phyloP scores from a whole-genome alignment of 176 grass and related monocot species.

The Poa pratensis region DNA sequence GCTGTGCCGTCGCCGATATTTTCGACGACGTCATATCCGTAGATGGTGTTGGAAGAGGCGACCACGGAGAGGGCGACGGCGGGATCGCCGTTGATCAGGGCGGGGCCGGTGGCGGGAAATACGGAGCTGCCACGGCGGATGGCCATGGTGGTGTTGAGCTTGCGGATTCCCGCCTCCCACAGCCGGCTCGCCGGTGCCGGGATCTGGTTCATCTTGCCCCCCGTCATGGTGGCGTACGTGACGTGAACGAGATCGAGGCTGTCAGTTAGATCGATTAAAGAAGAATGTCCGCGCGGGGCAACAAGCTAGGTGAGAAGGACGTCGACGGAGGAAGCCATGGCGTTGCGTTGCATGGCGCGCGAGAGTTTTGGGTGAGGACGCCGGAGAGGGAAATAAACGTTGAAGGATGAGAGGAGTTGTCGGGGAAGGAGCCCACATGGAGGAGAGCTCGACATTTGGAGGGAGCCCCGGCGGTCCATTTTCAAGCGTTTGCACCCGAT shows the following conservation, averaged over 20 bases:
- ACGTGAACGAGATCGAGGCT: neutral
- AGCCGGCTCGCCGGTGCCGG: slow-evolving; percentile 51
- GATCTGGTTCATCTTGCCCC: slow-evolving; percentile 50
- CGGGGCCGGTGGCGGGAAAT: neutral
- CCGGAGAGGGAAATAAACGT: slow-evolving; percentile 29
- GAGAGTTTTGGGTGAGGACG: slow-evolving; percentile 7
- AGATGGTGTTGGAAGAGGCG: slow-evolving; percentile 50
- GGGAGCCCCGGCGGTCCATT: neutral
- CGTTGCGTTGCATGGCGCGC: neutral
- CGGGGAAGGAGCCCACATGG: neutral
- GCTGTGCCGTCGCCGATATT: neutral
- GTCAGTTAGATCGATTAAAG: neutral
- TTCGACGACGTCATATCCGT: slow-evolving; percentile 34
- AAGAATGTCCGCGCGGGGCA: neutral
- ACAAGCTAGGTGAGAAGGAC: slow-evolving; percentile 20
- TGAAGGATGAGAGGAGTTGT: slow-evolving; percentile 15
- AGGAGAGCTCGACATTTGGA: slow-evolving; percentile 28
- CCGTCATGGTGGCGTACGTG: slow-evolving; percentile 26
- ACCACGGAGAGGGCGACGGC: slow-evolving; percentile 31
- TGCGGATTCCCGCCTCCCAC: slow-evolving; percentile 64
- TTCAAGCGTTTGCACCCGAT: neutral
- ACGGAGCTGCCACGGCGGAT: slow-evolving; percentile 48
- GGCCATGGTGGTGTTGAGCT: slow-evolving; percentile 57
- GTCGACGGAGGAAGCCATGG: slow-evolving; percentile 20
- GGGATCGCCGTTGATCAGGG: slow-evolving; percentile 7